Evolutionary conservation across 495 filamentous ascomycete genomes (phyloP).

Genomic region (Tetracladium setigerum): DNA sequence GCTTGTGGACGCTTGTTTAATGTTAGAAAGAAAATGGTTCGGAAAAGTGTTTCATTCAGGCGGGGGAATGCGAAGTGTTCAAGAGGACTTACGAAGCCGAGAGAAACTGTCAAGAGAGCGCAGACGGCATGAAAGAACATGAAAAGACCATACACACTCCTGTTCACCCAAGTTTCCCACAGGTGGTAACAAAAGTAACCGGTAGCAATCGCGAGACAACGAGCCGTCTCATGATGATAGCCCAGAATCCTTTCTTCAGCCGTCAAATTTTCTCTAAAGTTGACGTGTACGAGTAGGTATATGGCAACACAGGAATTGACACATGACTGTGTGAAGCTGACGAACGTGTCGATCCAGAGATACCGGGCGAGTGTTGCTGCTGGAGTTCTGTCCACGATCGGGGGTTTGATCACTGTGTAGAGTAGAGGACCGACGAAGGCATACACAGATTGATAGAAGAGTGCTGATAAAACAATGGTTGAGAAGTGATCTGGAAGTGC

Average conservation of each 20-base stretch:
- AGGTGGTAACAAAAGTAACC: constrained; percentile 4
- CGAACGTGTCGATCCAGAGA: background rate
- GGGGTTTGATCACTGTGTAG: background rate
- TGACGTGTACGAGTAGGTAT: background rate
- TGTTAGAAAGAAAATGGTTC: background rate
- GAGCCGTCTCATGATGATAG: constrained; percentile 1
- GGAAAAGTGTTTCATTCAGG: no score
- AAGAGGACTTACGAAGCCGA: constrained; percentile 4
- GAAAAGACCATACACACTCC: background rate
- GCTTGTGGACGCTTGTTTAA: background rate
- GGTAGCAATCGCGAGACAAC: background rate
- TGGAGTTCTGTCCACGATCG: background rate
- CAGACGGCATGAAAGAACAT: constrained; percentile 2
- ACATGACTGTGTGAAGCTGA: constrained; percentile 1
- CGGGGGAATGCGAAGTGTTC: no score
- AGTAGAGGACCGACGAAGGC: background rate
- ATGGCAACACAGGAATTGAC: background rate
- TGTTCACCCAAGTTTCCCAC: background rate
- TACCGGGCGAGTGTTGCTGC: background rate
- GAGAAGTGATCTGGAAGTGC: background rate
- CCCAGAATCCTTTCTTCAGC: constrained; percentile 2
- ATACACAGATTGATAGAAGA: constrained; percentile 1
- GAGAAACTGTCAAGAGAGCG: background rate
- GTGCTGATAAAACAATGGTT: background rate
- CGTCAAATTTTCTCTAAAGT: constrained; percentile 1